Percentiles rank a stretch among this genome's conserved stretches.
Evolutionary conservation across 345 rosid genomes (phyloP).

Genomic region (Salix exigua): DNA sequence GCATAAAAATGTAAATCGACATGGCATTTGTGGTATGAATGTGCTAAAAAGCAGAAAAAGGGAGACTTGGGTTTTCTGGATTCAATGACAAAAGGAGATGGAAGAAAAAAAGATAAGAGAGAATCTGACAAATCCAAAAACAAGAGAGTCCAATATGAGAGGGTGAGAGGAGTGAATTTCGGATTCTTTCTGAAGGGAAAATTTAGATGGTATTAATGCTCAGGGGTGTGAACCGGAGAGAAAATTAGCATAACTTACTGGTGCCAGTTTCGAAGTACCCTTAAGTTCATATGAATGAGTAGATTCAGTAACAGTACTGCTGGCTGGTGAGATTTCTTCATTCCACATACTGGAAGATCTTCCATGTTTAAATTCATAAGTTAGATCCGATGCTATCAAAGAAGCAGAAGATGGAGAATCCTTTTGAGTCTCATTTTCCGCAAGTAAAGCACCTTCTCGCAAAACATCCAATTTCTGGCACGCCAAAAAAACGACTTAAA

Average conservation of each 20-base stretch:
- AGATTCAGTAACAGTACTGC: constrained; percentile 67
- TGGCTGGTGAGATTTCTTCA: constrained; percentile 61
- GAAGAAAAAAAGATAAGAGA: too few relatives aligned
- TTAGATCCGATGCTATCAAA: constrained; percentile 44
- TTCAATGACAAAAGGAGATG: background rate
- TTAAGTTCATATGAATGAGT: constrained; percentile 58
- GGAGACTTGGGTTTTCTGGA: background rate
- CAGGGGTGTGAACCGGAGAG: background rate
- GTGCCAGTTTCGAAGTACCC: constrained; percentile 38
- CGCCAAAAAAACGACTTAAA: constrained; percentile 8
- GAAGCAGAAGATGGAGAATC: constrained; percentile 49
- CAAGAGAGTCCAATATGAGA: background rate
- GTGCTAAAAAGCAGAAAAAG: background rate
- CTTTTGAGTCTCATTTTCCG: constrained; percentile 55
- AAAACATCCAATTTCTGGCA: constrained; percentile 52
- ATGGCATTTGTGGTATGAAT: background rate
- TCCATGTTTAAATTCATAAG: constrained; percentile 54
- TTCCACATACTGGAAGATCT: constrained; percentile 79
- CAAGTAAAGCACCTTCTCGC: constrained; percentile 49
- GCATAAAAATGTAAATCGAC: background rate
- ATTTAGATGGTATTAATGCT: background rate
- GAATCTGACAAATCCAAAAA: background rate
- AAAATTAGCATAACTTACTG: constrained; percentile 31
- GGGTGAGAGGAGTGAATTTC: background rate
- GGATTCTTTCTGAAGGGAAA: background rate